Evolutionary conservation across 768 basidiomycete genomes (phyloP).

Genomic region (Omphalotus guepiniiformis): DNA sequence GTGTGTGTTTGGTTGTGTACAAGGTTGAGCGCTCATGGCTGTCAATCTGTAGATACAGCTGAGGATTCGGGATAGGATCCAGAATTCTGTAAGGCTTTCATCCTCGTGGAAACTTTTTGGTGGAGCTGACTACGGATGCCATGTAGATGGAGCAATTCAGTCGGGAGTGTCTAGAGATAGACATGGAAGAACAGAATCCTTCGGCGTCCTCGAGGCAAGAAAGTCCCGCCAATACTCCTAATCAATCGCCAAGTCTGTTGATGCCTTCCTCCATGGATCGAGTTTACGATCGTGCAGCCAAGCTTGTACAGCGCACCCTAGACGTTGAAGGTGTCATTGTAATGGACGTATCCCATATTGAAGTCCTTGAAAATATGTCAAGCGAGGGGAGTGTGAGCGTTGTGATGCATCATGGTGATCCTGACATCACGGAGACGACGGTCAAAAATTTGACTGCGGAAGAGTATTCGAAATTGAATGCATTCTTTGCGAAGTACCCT

Average conservation of each 20-base stretch:
- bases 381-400: conserved; percentile 62
- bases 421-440: conserved; percentile 42
- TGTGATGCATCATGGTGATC: conserved; percentile 66
- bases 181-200: conserved; percentile 48
- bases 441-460: conserved; percentile 56
- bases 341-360: conserved; percentile 89
- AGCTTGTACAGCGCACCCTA: conserved; percentile 82
- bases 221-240: background rate
- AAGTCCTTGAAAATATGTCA: conserved; percentile 71
- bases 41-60: conserved; percentile 65
- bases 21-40: background rate
- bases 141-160: conserved; percentile 95
- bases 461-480: conserved; percentile 71
- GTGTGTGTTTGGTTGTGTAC: background rate
- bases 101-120: background rate
- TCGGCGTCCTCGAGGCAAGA: conserved; percentile 15
- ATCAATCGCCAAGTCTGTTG: conserved; percentile 16
- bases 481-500: conserved; percentile 74
- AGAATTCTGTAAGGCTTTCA: conserved; percentile 62
- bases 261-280: conserved; percentile 67
- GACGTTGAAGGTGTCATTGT: conserved; percentile 92
- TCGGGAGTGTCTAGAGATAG: conserved; percentile 90
- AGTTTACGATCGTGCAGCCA: conserved; percentile 87
- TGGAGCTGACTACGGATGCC: too few relatives aligned
- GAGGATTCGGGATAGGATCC: conserved; percentile 85